A percentile compares a stretch with the other conserved stretches of the same genome.
Conservation (phyloP, 2,329 filamentous ascomycete species). For the Didymella exigua region DNA sequence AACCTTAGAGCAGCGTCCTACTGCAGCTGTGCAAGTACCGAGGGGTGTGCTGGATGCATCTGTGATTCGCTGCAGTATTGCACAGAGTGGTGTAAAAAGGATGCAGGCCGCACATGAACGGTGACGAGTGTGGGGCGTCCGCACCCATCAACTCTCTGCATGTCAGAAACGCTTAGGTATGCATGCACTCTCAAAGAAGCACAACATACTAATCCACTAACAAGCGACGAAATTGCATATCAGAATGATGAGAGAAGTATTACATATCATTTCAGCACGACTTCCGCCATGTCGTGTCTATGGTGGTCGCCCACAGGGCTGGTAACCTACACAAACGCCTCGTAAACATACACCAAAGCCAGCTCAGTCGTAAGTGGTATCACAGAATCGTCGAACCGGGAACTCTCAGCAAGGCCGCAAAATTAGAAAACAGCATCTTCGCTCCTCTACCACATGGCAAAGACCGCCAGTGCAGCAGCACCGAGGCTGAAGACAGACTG, state of each 20-base stretch:
- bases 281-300: not conserved
- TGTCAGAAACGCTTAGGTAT: constrained; percentile 7
- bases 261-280: constrained; percentile 13
- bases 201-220: not conserved
- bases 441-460: constrained; percentile 33
- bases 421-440: not conserved
- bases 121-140: constrained; percentile 18
- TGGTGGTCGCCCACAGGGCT: not conserved
- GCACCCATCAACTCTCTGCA: not conserved
- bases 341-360: constrained; percentile 23
- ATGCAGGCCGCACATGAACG: not conserved
- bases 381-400: constrained; percentile 17
- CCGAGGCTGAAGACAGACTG: constrained; percentile 37
- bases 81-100: constrained; percentile 22
- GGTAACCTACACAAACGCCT: constrained; percentile 11
- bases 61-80: constrained; percentile 24
- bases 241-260: not conserved
- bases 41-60: constrained; percentile 23
- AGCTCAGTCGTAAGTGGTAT: constrained; percentile 34
- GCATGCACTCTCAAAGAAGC: not conserved
- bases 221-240: not conserved
- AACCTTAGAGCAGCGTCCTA: not conserved
- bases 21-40: not conserved
- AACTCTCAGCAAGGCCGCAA: not conserved
- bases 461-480: constrained; percentile 32